Evolutionary conservation across 2,329 filamentous ascomycete genomes (phyloP).

Genomic region (Fusarium falciforme): DNA sequence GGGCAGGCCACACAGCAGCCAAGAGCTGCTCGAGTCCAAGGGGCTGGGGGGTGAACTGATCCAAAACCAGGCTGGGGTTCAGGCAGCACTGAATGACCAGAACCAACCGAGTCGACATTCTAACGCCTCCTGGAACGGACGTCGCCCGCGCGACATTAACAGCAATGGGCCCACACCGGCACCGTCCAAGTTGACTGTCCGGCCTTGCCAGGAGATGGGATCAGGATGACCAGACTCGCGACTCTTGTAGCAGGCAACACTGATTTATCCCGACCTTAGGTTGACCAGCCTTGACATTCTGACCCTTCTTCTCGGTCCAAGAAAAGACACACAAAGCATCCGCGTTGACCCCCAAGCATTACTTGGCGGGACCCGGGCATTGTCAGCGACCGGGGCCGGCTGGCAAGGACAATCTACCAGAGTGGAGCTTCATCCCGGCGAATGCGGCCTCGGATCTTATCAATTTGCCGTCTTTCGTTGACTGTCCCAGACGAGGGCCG

Average conservation of each 20-base stretch:
- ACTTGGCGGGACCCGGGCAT: background rate
- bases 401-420: slow-evolving; percentile 1
- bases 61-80: background rate
- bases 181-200: background rate
- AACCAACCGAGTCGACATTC: slow-evolving; percentile 1
- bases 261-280: background rate
- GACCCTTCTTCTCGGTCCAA: background rate
- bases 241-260: background rate
- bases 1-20: slow-evolving; percentile 2
- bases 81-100: background rate
- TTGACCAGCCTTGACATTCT: background rate
- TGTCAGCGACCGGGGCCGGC: background rate
- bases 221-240: background rate
- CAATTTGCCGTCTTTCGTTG: background rate
- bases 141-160: background rate
- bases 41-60: slow-evolving; percentile 1
- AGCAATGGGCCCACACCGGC: slow-evolving; percentile 1
- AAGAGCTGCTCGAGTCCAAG: background rate
- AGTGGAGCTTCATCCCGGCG: slow-evolving; percentile 5
- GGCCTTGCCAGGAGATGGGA: background rate
- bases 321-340: background rate
- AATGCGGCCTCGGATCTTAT: slow-evolving; percentile 17
- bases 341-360: background rate
- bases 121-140: background rate
- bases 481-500: background rate